Evolutionary conservation across 345 rosid species (phyloP).

Genomic region (Cochlearia excelsa): DNA sequence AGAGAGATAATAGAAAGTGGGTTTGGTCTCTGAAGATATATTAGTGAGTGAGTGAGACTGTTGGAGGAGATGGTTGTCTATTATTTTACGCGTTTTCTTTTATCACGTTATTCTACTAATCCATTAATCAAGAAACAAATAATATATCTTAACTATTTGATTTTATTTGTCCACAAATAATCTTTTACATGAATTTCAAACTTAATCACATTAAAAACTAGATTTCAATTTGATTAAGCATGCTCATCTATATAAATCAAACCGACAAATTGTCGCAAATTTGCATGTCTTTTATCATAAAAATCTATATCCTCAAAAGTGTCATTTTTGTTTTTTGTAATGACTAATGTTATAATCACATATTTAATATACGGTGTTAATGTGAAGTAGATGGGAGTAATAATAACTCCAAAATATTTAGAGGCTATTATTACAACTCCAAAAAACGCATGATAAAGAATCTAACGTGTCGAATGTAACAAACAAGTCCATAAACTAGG

Average conservation of each 20-base stretch:
- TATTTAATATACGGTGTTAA: too few relatives aligned
- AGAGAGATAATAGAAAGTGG: constrained; percentile 9
- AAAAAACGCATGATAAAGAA: constrained; percentile 3
- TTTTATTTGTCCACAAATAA: neutral
- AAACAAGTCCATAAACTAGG: constrained; percentile 15
- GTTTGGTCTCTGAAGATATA: constrained; percentile 19
- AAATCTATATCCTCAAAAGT: neutral
- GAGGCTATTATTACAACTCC: neutral
- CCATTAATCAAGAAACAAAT: neutral
- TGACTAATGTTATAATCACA: neutral
- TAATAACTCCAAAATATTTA: neutral
- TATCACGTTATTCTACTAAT: neutral
- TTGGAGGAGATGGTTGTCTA: neutral
- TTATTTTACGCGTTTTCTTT: constrained; percentile 14
- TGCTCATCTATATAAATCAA: too few relatives aligned
- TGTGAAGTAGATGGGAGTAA: neutral
- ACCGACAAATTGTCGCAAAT: too few relatives aligned
- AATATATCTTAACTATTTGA: neutral
- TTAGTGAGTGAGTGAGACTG: neutral
- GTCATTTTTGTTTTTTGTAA: too few relatives aligned
- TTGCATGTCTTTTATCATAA: too few relatives aligned
- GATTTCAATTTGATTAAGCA: too few relatives aligned
- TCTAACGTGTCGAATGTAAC: constrained; percentile 27
- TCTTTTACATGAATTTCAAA: too few relatives aligned
- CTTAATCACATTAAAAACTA: too few relatives aligned